Evolutionary conservation across 2,329 filamentous ascomycete species (phyloP).

Genomic region (Botrytis fabae): DNA sequence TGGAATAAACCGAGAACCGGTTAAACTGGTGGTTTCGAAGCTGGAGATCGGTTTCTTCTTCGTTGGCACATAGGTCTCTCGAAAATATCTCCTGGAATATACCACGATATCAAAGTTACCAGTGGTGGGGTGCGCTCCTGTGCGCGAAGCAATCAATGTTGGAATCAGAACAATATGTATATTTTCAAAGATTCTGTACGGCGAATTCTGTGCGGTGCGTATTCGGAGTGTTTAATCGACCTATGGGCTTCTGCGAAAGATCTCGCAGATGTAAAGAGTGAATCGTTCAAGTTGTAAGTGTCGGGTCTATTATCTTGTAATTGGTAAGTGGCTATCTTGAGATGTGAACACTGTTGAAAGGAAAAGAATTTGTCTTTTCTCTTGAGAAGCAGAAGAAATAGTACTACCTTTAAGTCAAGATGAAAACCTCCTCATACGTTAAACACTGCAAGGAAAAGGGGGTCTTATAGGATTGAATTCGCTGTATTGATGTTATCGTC

Average conservation of each 20-base stretch:
- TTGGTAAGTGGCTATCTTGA: constrained; percentile 21
- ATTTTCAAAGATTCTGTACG: background rate
- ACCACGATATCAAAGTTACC: constrained; percentile 30
- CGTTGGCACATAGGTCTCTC: constrained; percentile 42
- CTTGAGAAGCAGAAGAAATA: background rate
- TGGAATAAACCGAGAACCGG: constrained; percentile 21
- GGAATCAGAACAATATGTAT: constrained; percentile 7
- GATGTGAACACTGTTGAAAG: constrained; percentile 23
- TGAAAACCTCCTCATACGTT: background rate
- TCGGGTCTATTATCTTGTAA: constrained; percentile 14
- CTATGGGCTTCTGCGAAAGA: background rate
- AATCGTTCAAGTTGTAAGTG: constrained; percentile 1
- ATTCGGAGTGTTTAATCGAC: background rate
- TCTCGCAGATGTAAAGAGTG: constrained; percentile 12
- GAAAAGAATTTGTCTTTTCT: background rate
- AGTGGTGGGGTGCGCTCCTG: constrained; percentile 15
- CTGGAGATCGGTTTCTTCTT: constrained; percentile 39
- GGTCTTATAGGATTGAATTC: background rate
- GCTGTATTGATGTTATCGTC: constrained; percentile 21
- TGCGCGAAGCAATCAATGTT: constrained; percentile 19
- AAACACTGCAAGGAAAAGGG: background rate
- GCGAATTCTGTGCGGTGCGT: constrained; percentile 1
- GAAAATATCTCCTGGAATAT: constrained; percentile 34
- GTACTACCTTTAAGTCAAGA: background rate
- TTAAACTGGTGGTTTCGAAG: constrained; percentile 37